phyloP scores from a whole-genome alignment of 2,329 filamentous ascomycete genomes.

The Talaromyces sp. region DNA sequence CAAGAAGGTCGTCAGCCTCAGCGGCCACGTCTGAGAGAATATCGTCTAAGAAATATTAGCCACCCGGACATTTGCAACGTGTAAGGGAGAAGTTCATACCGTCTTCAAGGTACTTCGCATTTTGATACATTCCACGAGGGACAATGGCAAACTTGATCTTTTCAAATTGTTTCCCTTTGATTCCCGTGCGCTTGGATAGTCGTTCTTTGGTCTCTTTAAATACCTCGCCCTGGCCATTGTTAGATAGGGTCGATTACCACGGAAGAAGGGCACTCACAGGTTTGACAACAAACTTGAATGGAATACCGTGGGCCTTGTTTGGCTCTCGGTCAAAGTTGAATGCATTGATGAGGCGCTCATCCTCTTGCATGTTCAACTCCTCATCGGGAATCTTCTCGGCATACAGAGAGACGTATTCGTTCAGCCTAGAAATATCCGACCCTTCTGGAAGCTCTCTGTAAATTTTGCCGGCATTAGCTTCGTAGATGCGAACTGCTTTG shows the following conservation, averaged over 20 bases:
- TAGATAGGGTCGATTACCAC: slow-evolving; percentile 1
- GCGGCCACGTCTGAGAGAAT: slow-evolving; percentile 56
- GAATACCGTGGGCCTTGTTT: slow-evolving; percentile 75
- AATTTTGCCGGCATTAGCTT: slow-evolving; percentile 75
- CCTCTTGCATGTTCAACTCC: slow-evolving; percentile 55
- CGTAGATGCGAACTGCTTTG: slow-evolving; percentile 71
- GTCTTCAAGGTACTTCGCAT: slow-evolving; percentile 77
- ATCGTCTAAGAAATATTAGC: slow-evolving; percentile 31
- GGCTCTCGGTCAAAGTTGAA: slow-evolving; percentile 93
- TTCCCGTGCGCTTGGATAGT: slow-evolving; percentile 83
- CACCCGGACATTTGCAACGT: background rate
- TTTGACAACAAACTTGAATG: slow-evolving; percentile 83
- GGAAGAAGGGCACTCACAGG: slow-evolving; percentile 51
- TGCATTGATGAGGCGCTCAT: slow-evolving; percentile 65
- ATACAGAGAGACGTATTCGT: slow-evolving; percentile 76
- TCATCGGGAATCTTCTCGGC: slow-evolving; percentile 75
- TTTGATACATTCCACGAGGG: slow-evolving; percentile 63
- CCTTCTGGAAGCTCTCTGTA: slow-evolving; percentile 69
- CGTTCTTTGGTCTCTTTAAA: slow-evolving; percentile 92
- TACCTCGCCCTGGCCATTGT: slow-evolving; percentile 58
- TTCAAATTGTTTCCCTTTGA: slow-evolving; percentile 97
- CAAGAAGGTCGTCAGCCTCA: slow-evolving; percentile 71
- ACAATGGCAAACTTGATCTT: slow-evolving; percentile 95
- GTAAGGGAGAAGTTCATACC: slow-evolving; percentile 51
- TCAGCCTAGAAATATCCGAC: slow-evolving; percentile 71